phyloP scores from a whole-genome alignment of 805 yeast genomes.

The Metschnikowia borealis region DNA sequence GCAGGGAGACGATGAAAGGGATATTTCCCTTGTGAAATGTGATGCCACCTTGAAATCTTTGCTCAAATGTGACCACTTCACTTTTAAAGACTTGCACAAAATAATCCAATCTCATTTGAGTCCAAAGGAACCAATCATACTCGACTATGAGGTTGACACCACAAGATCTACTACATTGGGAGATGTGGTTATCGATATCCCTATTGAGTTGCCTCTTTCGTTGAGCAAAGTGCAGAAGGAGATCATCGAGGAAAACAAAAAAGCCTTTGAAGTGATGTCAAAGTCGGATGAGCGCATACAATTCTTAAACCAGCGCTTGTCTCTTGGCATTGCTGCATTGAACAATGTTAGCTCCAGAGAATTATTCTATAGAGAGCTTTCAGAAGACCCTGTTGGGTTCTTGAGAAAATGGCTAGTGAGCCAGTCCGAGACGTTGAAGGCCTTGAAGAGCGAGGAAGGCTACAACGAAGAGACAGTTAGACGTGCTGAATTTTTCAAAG shows the following conservation, averaged over 20 bases:
- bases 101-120: constrained; percentile 62
- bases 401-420: constrained; percentile 71
- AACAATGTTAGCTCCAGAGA: constrained; percentile 61
- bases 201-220: constrained; percentile 39
- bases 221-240: constrained; percentile 35
- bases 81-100: constrained; percentile 71
- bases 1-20: constrained; percentile 27
- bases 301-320: constrained; percentile 39
- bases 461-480: constrained; percentile 86
- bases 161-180: constrained; percentile 77
- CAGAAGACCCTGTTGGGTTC: constrained; percentile 74
- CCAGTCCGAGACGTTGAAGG: constrained; percentile 80
- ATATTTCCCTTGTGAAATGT: constrained; percentile 31
- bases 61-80: constrained; percentile 50
- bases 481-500: constrained; percentile 72
- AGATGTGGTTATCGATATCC: constrained; percentile 72
- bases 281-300: constrained; percentile 43
- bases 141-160: constrained; percentile 74
- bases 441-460: constrained; percentile 85
- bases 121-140: constrained; percentile 75
- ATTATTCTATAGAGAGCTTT: constrained; percentile 69
- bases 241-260: constrained; percentile 33
- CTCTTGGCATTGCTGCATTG: constrained; percentile 49
- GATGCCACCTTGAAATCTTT: constrained; percentile 46
- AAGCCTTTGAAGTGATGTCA: constrained; percentile 41